Percentiles rank a stretch among this genome's conserved stretches.
phyloP scores from a whole-genome alignment of 352 stramenopile species.

The Globisporangium okanoganense region DNA sequence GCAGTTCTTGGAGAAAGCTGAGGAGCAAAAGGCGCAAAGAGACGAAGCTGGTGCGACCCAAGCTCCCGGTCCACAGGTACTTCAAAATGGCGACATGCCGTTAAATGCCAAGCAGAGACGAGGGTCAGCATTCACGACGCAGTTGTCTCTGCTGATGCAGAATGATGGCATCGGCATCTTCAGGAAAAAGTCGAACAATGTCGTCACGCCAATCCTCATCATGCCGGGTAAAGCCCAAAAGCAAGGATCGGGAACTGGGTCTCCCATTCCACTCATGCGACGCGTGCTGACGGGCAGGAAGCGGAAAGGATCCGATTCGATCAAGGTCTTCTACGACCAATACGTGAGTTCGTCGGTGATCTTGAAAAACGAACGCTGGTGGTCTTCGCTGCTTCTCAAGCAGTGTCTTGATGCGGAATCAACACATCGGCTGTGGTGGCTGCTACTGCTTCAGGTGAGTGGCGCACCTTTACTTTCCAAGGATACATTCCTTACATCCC shows the following conservation, averaged over 20 bases:
- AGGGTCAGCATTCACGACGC: neutral
- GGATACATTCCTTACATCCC: neutral
- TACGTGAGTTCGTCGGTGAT: conserved; percentile 8
- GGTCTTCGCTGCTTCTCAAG: conserved; percentile 19
- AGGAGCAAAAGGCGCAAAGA: conserved; percentile 17
- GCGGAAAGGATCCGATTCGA: conserved; percentile 9
- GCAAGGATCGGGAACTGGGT: neutral
- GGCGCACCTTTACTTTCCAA: neutral
- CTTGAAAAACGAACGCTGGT: conserved; percentile 3
- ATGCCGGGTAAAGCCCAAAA: neutral
- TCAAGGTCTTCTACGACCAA: conserved; percentile 17
- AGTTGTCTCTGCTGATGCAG: conserved; percentile 1
- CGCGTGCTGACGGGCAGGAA: conserved; percentile 20
- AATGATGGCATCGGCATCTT: neutral
- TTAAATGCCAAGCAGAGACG: neutral
- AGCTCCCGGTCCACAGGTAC: neutral
- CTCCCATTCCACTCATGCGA: conserved; percentile 6
- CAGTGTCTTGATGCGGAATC: conserved; percentile 54
- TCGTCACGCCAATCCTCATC: conserved; percentile 6
- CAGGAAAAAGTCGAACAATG: conserved; percentile 10
- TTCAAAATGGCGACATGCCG: neutral
- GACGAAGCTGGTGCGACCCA: neutral
- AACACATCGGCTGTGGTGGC: conserved; percentile 37
- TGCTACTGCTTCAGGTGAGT: conserved; percentile 31
- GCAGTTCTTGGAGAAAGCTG: conserved; percentile 12